Conservation (phyloP, 352 stramenopile species). For the Phytophthora ohioensis region DNA sequence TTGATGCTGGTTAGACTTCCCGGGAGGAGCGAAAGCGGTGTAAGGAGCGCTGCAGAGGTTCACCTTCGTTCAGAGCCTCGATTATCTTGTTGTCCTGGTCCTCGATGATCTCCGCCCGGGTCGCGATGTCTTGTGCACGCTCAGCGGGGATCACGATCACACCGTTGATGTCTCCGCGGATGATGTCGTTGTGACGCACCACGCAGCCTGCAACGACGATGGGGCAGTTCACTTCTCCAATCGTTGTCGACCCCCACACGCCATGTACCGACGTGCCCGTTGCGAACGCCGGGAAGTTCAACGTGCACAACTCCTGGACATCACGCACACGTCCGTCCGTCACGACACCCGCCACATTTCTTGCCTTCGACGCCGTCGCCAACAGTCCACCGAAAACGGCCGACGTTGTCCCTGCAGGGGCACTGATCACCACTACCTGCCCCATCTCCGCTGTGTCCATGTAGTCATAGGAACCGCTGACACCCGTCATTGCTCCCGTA, state of each 20-base stretch:
- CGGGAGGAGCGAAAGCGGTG: constrained; percentile 65
- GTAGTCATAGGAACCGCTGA: constrained; percentile 67
- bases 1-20: constrained; percentile 21
- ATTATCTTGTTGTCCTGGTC: constrained; percentile 84
- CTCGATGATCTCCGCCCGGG: constrained; percentile 80
- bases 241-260: constrained; percentile 59
- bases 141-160: constrained; percentile 83
- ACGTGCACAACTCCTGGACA: constrained; percentile 71
- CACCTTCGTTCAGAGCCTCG: constrained; percentile 81
- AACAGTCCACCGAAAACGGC: constrained; percentile 79
- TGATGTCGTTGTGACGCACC: constrained; percentile 82
- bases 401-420: constrained; percentile 59
- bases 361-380: constrained; percentile 74
- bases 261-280: constrained; percentile 80
- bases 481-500: constrained; percentile 42
- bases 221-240: constrained; percentile 74
- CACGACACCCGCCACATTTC: constrained; percentile 68
- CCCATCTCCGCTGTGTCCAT: constrained; percentile 82
- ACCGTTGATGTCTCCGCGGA: constrained; percentile 84
- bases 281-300: constrained; percentile 79
- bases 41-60: constrained; percentile 78
- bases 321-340: constrained; percentile 83
- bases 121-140: constrained; percentile 71
- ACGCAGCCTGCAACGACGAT: constrained; percentile 80
- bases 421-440: constrained; percentile 83